Conservation (phyloP, 306 rosid species). For the Prunus davidiana region DNA sequence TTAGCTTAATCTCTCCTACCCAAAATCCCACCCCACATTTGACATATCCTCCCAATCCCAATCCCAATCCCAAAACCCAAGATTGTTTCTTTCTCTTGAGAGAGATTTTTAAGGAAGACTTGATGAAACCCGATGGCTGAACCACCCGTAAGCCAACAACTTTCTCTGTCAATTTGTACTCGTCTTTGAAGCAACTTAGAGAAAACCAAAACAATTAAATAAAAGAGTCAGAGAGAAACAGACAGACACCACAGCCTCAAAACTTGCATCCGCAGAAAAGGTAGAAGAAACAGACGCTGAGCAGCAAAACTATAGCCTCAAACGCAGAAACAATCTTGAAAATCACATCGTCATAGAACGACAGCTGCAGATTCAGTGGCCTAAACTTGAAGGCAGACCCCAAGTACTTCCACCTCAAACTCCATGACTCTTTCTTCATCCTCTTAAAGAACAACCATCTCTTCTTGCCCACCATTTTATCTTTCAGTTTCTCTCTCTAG, state of each 20-base stretch:
- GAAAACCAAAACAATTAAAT: neutral
- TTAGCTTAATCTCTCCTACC: neutral
- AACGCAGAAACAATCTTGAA: slow-evolving; percentile 56
- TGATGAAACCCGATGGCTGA: neutral
- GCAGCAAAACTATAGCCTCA: slow-evolving; percentile 51
- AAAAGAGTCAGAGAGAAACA: neutral
- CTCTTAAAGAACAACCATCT: slow-evolving; percentile 43
- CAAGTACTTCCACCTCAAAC: slow-evolving; percentile 43
- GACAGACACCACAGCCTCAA: neutral
- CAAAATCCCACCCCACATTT: neutral
- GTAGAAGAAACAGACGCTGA: slow-evolving; percentile 46
- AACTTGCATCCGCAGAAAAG: slow-evolving; percentile 58
- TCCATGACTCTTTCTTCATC: slow-evolving; percentile 42
- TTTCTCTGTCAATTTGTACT: neutral
- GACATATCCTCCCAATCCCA: no score
- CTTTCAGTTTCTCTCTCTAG: neutral
- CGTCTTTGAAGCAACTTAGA: neutral
- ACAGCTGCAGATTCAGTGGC: slow-evolving; percentile 35
- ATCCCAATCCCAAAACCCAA: neutral
- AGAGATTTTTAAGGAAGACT: neutral
- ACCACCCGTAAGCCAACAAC: neutral
- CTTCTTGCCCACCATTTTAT: slow-evolving; percentile 36
- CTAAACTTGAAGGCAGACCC: slow-evolving; percentile 51
- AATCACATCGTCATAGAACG: slow-evolving; percentile 46
- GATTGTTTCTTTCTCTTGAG: neutral